Evolutionary conservation across 495 filamentous ascomycete genomes (phyloP).

Genomic region (Aspergillus kassunensis): DNA sequence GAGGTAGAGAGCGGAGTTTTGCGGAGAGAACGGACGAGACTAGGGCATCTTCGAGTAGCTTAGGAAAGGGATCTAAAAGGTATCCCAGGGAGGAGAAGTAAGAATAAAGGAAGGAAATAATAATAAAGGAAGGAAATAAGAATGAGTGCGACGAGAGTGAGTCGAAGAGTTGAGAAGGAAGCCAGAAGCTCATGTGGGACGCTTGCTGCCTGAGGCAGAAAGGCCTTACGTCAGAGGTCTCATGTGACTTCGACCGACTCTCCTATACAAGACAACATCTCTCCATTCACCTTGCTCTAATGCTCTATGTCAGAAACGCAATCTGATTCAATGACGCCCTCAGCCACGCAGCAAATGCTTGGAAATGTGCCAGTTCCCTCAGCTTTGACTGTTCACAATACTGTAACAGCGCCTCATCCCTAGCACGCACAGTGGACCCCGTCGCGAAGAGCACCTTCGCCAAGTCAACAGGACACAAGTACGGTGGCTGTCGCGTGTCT

Average conservation of each 20-base stretch:
- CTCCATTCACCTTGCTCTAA: too few relatives aligned
- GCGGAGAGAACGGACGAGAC: background rate
- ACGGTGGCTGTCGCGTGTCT: slow-evolving; percentile 63
- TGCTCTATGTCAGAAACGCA: too few relatives aligned
- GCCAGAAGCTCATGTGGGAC: background rate
- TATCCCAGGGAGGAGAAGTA: background rate
- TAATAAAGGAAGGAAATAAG: slow-evolving; percentile 5
- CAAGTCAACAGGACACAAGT: slow-evolving; percentile 61
- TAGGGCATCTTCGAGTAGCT: background rate
- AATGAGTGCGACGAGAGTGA: background rate
- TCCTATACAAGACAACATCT: too few relatives aligned
- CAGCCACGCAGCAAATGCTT: slow-evolving; percentile 23
- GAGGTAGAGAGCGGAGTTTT: slow-evolving; percentile 1
- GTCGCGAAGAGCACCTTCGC: slow-evolving; percentile 50
- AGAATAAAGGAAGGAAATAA: slow-evolving; percentile 1
- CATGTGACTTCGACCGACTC: too few relatives aligned
- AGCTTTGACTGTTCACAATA: slow-evolving; percentile 36
- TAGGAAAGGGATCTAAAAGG: background rate
- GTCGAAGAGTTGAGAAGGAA: background rate
- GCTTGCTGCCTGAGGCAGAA: background rate
- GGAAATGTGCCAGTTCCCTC: slow-evolving; percentile 13
- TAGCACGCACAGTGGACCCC: slow-evolving; percentile 15
- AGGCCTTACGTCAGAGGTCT: background rate
- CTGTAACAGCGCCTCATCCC: slow-evolving; percentile 39
- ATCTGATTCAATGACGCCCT: too few relatives aligned